Evolutionary conservation across 129 eudicot genomes (phyloP).

Genomic region (Logfia minima): DNA sequence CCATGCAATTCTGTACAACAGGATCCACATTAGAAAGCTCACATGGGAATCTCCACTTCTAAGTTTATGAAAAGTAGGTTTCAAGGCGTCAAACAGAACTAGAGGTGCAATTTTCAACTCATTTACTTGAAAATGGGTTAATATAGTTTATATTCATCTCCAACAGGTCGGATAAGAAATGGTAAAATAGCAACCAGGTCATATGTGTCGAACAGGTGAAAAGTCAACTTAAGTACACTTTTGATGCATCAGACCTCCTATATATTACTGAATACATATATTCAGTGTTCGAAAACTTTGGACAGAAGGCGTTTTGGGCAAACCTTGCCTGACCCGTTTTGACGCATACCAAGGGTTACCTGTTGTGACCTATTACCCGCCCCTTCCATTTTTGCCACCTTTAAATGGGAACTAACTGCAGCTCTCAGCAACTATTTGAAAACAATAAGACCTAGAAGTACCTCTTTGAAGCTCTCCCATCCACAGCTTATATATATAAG

Average conservation of each 20-base stretch:
- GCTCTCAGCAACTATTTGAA: slow-evolving; percentile 15
- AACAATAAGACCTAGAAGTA: slow-evolving; percentile 29
- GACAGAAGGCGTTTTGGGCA: background rate
- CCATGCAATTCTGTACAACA: slow-evolving; percentile 68
- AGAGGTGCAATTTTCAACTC: background rate
- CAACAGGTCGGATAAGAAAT: background rate
- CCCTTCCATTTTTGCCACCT: background rate
- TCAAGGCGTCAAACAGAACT: background rate
- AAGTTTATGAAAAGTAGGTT: background rate
- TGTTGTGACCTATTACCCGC: background rate
- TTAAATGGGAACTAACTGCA: background rate
- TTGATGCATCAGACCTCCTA: background rate
- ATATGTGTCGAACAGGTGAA: background rate
- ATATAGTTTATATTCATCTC: background rate
- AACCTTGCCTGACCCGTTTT: background rate
- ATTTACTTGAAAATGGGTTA: background rate
- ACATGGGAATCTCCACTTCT: background rate
- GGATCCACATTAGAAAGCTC: slow-evolving; percentile 29
- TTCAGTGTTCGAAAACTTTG: background rate
- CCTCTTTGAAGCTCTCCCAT: slow-evolving; percentile 96
- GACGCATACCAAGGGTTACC: background rate
- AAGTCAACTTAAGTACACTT: background rate
- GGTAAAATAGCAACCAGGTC: slow-evolving; percentile 4
- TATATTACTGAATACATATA: background rate
- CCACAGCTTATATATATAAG: slow-evolving; percentile 94